Percentiles rank a stretch among this genome's conserved stretches.
These are phyloP conservation scores for Cyclotella sp. DNA, from an alignment of 108 stramenopile genomes.

Conservation along the genomic window DNA sequence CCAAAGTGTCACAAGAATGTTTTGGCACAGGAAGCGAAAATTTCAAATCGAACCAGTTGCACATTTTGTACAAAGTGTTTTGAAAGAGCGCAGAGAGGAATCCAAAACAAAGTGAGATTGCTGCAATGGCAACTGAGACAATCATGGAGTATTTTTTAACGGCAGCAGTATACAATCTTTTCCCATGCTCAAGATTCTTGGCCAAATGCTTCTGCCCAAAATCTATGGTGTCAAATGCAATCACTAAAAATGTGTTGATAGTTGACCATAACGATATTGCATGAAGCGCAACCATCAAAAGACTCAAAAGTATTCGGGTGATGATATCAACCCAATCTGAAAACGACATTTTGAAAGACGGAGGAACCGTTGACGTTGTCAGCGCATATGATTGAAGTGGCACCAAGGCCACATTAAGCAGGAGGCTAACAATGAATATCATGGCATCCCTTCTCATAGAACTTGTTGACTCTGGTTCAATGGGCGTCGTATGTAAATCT, in stretches of 20 bases:
- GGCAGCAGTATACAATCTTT: slow-evolving; percentile 22
- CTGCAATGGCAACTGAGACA: slow-evolving; percentile 8
- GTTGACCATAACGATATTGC: slow-evolving; percentile 26
- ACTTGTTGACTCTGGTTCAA: neutral
- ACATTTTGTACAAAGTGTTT: neutral
- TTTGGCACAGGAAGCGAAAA: neutral
- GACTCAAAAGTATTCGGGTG: slow-evolving; percentile 1
- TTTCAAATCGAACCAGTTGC: neutral
- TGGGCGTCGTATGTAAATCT: neutral
- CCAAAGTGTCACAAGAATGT: neutral
- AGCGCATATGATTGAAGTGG: neutral
- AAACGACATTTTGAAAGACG: neutral
- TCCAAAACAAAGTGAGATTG: slow-evolving; percentile 18
- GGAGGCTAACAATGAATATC: slow-evolving; percentile 4
- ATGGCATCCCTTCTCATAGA: neutral
- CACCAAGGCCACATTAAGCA: slow-evolving; percentile 16
- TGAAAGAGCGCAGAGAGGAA: neutral
- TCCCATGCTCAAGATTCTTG: slow-evolving; percentile 38
- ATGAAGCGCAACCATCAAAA: slow-evolving; percentile 30
- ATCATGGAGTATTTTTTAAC: slow-evolving; percentile 32
- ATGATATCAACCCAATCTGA: slow-evolving; percentile 6
- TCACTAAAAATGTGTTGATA: slow-evolving; percentile 18
- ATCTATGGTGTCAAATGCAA: slow-evolving; percentile 48
- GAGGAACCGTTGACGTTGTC: neutral
- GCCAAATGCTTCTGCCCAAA: slow-evolving; percentile 46